Conservation (phyloP, 805 yeast genomes). For the Wickerhamomyces tratensis region DNA sequence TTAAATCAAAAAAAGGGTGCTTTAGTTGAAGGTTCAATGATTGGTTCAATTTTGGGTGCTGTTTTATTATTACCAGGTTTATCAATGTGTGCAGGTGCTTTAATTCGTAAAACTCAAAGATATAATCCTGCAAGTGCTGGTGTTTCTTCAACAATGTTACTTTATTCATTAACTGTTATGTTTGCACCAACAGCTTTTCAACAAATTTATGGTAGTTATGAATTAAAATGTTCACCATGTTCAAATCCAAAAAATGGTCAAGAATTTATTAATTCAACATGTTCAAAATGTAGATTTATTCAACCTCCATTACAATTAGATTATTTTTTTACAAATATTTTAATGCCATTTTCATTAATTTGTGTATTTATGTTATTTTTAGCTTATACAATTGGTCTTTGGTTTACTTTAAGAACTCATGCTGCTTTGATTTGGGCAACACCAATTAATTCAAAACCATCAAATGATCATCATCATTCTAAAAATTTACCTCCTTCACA, state of each 20-base stretch:
- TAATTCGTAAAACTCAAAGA: conserved; percentile 84
- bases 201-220: conserved; percentile 84
- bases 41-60: conserved; percentile 90
- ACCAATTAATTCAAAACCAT: conserved; percentile 27
- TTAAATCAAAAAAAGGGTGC: conserved; percentile 75
- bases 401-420: conserved; percentile 91
- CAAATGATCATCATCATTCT: conserved; percentile 1
- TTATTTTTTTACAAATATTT: conserved; percentile 50
- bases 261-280: conserved; percentile 24
- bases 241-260: conserved; percentile 4
- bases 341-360: conserved; percentile 72
- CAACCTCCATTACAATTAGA: conserved; percentile 73
- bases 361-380: conserved; percentile 76
- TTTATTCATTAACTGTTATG: conserved; percentile 85
- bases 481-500: no score
- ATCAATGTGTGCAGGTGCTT: conserved; percentile 97
- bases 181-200: conserved; percentile 87
- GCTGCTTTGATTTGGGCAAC: conserved; percentile 94
- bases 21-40: conserved; percentile 90
- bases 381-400: conserved; percentile 81
- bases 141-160: conserved; percentile 90
- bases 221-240: conserved; percentile 61
- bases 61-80: conserved; percentile 86
- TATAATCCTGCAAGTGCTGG: conserved; percentile 97
- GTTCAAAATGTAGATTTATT: conserved; percentile 64